Evolutionary conservation across 768 basidiomycete species (phyloP), one percentile per base, ranked within the genome.

Genomic region (Pulveroboletus sp.): DNA sequence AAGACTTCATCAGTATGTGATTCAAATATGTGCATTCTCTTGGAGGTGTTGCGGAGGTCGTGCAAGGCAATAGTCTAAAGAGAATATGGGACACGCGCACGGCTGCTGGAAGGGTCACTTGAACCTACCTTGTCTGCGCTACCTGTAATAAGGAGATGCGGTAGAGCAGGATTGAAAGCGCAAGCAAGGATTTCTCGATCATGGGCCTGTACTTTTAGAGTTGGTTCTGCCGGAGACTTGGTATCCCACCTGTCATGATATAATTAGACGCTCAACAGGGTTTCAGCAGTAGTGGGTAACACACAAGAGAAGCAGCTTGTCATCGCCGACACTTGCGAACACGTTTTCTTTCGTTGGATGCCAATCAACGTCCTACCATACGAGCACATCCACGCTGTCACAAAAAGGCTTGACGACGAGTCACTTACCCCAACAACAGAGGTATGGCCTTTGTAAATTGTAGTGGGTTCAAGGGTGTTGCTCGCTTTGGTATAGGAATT

Each of bases 241-340:
- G 90, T 91, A 63, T 98, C 97, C 97, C 97, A 99, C 46, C 94
- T 97, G 6, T 40, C 34, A 39, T 12, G 38, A 40, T 25, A 53
- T 51, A 25, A 49, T 31, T 40, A 25, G 12, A 13, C 17, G 17
- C n/a, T 27, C 8, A 31, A 47, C 45, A 17, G 16, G 47, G 19
- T 27, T n/a, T 25, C 6, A 32, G n/a, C 45, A 33, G 6, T 2
- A 6, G 35, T 16, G 36, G 11, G 36, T 32, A 25, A 72, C 91
- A 42, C 61, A 97, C 94, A 98, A 77, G 77, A 97, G 84, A 44
- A 99, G 78, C 77, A 90, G 82, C 65, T 87, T 89, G 66, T 99
- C 97, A 53, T 99, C 97, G 17, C 94, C 93, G 27, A 95, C 97
- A 56, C 94, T 97, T 3, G 87, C 94, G 59, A 98, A 92, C 41